phyloP scores from a whole-genome alignment of 345 rosid species.

The Cardamine chenopodiifolia region DNA sequence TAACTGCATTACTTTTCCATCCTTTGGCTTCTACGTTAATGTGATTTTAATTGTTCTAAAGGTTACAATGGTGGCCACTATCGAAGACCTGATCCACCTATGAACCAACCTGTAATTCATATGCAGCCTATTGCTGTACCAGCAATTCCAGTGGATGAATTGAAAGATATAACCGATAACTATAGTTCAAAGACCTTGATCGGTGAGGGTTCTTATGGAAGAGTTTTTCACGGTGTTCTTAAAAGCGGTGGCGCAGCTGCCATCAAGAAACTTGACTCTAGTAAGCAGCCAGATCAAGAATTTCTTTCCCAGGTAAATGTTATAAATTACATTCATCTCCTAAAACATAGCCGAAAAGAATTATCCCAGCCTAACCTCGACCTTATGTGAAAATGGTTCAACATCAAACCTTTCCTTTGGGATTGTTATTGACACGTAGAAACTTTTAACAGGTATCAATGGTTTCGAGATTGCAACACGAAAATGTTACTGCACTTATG shows the following conservation, averaged over 20 bases:
- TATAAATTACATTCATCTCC: neutral
- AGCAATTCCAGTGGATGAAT: slow-evolving; percentile 55
- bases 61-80: slow-evolving; percentile 54
- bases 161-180: slow-evolving; percentile 68
- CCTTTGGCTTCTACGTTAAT: neutral
- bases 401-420: neutral
- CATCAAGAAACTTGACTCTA: slow-evolving; percentile 83
- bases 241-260: slow-evolving; percentile 65
- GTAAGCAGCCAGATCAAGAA: slow-evolving; percentile 88
- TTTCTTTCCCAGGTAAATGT: slow-evolving; percentile 75
- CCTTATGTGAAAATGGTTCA: neutral
- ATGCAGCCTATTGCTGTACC: slow-evolving; percentile 61
- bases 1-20: slow-evolving; percentile 4
- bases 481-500: slow-evolving; percentile 67
- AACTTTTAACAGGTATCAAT: slow-evolving; percentile 63
- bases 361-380: neutral
- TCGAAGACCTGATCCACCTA: slow-evolving; percentile 44
- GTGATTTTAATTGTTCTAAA: slow-evolving; percentile 24
- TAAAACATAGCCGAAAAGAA: neutral
- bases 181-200: slow-evolving; percentile 66
- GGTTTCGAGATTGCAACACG: slow-evolving; percentile 80
- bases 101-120: slow-evolving; percentile 45
- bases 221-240: slow-evolving; percentile 75
- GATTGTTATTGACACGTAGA: neutral
- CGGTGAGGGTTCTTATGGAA: slow-evolving; percentile 92